Conservation (phyloP, 2,329 filamentous ascomycete species). For the Trichophyton verrucosum region DNA sequence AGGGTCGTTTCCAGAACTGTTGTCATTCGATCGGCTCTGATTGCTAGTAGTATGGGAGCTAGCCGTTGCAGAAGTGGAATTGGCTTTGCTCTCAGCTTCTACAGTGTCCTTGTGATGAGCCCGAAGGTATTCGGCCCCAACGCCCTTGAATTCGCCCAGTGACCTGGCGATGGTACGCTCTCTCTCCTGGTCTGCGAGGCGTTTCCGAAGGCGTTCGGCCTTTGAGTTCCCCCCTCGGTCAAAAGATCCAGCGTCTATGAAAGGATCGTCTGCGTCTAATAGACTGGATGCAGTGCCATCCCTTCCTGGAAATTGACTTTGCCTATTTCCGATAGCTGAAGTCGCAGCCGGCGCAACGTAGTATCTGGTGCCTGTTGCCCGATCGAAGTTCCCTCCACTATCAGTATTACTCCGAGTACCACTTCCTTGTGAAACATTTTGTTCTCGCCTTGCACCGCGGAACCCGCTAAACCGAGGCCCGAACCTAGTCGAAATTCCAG, state of each 20-base stretch:
- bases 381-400: slow-evolving; percentile 28
- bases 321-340: slow-evolving; percentile 5
- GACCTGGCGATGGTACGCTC: slow-evolving; percentile 35
- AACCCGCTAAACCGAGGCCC: slow-evolving; percentile 16
- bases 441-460: slow-evolving; percentile 15
- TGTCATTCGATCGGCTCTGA: neutral
- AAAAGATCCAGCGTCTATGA: slow-evolving; percentile 26
- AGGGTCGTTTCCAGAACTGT: neutral
- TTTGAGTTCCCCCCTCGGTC: slow-evolving; percentile 30
- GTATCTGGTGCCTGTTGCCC: slow-evolving; percentile 32
- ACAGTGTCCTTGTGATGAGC: slow-evolving; percentile 19
- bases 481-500: slow-evolving; percentile 33
- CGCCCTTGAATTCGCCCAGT: slow-evolving; percentile 24
- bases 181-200: slow-evolving; percentile 31
- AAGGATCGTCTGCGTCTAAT: slow-evolving; percentile 33
- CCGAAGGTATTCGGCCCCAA: slow-evolving; percentile 36
- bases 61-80: slow-evolving; percentile 5
- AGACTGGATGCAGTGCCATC: slow-evolving; percentile 28
- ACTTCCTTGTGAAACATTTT: slow-evolving; percentile 14
- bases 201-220: slow-evolving; percentile 32
- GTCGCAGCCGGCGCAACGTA: slow-evolving; percentile 30
- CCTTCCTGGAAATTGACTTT: neutral
- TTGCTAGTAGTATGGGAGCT: neutral
- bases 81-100: neutral
- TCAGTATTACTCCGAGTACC: slow-evolving; percentile 22